Evolutionary conservation across 106 monocot species (phyloP).

Genomic region (Dendrobium huoshanense): DNA sequence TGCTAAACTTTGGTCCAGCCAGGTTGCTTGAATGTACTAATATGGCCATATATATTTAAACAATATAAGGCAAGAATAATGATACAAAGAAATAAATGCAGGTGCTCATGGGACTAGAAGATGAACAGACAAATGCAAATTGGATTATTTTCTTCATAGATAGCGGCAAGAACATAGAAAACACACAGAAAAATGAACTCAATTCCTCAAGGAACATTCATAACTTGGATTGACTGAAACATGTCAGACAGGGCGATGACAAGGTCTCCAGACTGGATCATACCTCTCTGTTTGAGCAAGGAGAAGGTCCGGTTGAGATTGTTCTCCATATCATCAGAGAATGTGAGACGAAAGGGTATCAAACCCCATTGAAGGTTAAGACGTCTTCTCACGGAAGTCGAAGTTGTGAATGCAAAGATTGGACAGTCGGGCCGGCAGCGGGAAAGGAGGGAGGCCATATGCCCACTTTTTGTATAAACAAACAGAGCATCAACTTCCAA

Average conservation of each 20-base stretch:
- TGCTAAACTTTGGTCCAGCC: no score
- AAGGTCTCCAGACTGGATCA: conserved; percentile 80
- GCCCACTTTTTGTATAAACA: conserved; percentile 63
- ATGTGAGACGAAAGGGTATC: conserved; percentile 86
- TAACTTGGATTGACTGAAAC: conserved; percentile 74
- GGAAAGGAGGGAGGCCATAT: conserved; percentile 91
- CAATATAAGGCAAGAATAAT: no score
- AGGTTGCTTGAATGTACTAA: no score
- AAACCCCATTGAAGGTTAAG: conserved; percentile 97
- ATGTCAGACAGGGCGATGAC: conserved; percentile 76
- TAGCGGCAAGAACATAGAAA: no score
- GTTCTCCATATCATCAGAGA: conserved; percentile 94
- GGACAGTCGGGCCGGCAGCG: conserved; percentile 95
- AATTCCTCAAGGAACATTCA: conserved; percentile 38
- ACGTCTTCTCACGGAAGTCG: conserved; percentile 67
- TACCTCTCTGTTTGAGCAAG: conserved; percentile 84
- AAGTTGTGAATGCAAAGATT: conserved; percentile 89
- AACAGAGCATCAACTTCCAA: conserved; percentile 71
- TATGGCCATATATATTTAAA: no score
- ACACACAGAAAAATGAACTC: no score
- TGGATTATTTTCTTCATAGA: no score
- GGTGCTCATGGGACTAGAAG: no score
- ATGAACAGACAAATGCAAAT: no score
- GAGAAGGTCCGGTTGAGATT: conserved; percentile 90
- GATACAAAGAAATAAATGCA: no score